Conservation (phyloP, 1,139 yeast genomes). For the Torulaspora globosa region DNA sequence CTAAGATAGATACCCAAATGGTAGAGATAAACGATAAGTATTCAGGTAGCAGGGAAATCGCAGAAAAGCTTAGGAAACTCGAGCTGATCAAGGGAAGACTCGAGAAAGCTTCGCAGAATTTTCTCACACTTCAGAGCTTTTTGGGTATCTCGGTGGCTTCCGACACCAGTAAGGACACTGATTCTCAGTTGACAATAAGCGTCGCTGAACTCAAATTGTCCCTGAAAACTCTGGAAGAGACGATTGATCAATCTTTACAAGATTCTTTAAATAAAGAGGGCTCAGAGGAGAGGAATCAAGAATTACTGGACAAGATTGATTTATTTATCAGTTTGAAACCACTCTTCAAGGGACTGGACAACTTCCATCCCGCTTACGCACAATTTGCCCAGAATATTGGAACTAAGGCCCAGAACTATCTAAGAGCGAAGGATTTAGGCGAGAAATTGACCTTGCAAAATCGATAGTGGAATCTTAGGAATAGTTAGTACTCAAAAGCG, state of each 20-base stretch:
- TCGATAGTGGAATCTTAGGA: not conserved
- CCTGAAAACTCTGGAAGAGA: slow-evolving; percentile 42
- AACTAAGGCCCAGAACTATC: slow-evolving; percentile 39
- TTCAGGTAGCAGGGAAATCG: slow-evolving; percentile 30
- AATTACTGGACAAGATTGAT: slow-evolving; percentile 41
- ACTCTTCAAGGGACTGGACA: slow-evolving; percentile 48
- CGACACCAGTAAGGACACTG: slow-evolving; percentile 10
- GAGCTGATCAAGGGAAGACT: slow-evolving; percentile 46
- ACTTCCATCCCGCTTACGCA: slow-evolving; percentile 47
- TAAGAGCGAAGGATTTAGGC: slow-evolving; percentile 31
- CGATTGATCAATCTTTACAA: slow-evolving; percentile 42
- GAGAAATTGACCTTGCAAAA: slow-evolving; percentile 8
- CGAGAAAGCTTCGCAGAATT: slow-evolving; percentile 43
- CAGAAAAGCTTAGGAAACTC: slow-evolving; percentile 44
- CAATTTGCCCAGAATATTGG: slow-evolving; percentile 42
- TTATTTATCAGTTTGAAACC: slow-evolving; percentile 47
- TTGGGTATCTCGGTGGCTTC: slow-evolving; percentile 28
- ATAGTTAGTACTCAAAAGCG: not conserved
- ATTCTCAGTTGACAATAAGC: slow-evolving; percentile 13
- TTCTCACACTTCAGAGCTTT: slow-evolving; percentile 44
- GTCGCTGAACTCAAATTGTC: slow-evolving; percentile 41
- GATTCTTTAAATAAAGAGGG: slow-evolving; percentile 31
- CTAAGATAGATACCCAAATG: slow-evolving; percentile 35
- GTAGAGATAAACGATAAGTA: slow-evolving; percentile 21
- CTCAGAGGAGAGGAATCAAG: slow-evolving; percentile 33